Evolutionary conservation across 495 filamentous ascomycete genomes (phyloP), one percentile per base, ranked within the genome.

Genomic region (Trichoderma erinaceum): DNA sequence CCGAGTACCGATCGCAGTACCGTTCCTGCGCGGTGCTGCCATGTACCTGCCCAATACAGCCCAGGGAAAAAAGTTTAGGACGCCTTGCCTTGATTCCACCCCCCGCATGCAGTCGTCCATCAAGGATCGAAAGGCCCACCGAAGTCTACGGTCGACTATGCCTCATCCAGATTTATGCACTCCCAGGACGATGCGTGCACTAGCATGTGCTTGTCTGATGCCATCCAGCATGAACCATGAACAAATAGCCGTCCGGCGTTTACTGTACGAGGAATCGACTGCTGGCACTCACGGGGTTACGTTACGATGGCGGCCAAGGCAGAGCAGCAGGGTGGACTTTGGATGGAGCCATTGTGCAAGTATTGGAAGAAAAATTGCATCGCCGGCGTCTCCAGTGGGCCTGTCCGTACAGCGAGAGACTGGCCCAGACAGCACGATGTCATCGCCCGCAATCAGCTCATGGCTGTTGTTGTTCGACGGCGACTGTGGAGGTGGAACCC

Each of bases 41-140:
- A 13, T 13, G 56, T 61, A 61, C 56, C 25, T 16, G n/a, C 13
- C 13, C 10, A 4, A 18, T 16, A 61, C 56, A 61, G 56, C 56
- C 1, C 56, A 61, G 11, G 25, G 25, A 23, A 18, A 52, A 38
- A 7, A 38, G 35, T 38, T 38, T 38, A 38, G 35, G 56, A 32
- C 11, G 56, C 8, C 16, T 23, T 29, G 29, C 56, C 52, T 61
- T 61, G 52, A 27, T 12, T 16, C n/a, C 18, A 2, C 48, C 44
- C 56, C 56, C 56, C 56, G 56, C 56, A 61, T 61, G 56, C 56
- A 61, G 35, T 32, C 15, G 44, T 48, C n/a, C 56, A 61, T 61
- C 56, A 29, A 29, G 25, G 56, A 61, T 61, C 25, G 56, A 12
- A 12, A 27, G 56, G 56, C 56, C 56, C 56, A 61, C 56, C 13